Evolutionary conservation across 768 basidiomycete genomes (phyloP).

Genomic region (Ephemerocybe angulata): DNA sequence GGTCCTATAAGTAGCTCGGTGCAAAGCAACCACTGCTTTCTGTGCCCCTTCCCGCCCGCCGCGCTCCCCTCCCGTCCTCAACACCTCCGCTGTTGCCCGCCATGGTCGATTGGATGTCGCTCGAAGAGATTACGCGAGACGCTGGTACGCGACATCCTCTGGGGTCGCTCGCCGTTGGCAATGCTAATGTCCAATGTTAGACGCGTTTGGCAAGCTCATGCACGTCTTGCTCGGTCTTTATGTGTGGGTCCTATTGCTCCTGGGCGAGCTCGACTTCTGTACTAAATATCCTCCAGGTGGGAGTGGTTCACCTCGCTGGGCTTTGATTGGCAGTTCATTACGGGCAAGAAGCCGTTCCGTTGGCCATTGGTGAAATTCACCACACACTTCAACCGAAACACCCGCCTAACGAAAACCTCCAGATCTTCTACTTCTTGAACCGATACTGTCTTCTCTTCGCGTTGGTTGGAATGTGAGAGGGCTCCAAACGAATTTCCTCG

Average conservation of each 20-base stretch:
- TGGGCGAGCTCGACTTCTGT: not conserved
- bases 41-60: conserved; percentile 1
- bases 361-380: conserved; percentile 57
- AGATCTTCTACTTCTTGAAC: conserved; percentile 70
- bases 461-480: conserved; percentile 63
- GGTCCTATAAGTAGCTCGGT: conserved; percentile 4
- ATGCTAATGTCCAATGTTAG: conserved; percentile 20
- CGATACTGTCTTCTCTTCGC: conserved; percentile 64
- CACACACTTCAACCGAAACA: not conserved
- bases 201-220: conserved; percentile 53
- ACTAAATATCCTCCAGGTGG: conserved; percentile 42
- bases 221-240: conserved; percentile 59
- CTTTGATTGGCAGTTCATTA: conserved; percentile 64
- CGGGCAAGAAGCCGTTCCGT: conserved; percentile 52
- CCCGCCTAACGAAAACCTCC: not conserved
- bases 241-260: conserved; percentile 35
- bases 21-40: not conserved
- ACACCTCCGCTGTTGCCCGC: conserved; percentile 8
- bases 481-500: not conserved
- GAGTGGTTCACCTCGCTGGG: conserved; percentile 59
- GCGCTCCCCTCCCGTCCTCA: not conserved
- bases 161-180: not conserved
- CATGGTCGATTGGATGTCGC: conserved; percentile 61
- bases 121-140: conserved; percentile 44
- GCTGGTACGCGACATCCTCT: conserved; percentile 31